Evolutionary conservation across 495 filamentous ascomycete species (phyloP).

Genomic region (Podospora bellae-mahoneyi): DNA sequence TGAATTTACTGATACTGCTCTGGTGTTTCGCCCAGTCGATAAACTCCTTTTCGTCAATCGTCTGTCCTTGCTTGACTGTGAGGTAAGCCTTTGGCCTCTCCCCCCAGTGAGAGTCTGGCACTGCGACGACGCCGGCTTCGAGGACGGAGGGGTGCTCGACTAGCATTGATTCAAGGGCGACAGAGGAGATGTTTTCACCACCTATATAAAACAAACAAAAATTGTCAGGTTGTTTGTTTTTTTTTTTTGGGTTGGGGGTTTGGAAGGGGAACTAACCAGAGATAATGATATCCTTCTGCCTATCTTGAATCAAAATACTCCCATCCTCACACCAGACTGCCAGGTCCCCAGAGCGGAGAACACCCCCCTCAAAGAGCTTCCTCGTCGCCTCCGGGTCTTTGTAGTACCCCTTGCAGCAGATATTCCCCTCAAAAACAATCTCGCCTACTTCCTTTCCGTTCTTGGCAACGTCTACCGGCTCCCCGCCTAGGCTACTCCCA

Average conservation of each 20-base stretch:
- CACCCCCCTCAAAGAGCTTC: conserved; percentile 85
- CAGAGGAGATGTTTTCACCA: conserved; percentile 94
- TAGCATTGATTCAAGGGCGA: conserved; percentile 91
- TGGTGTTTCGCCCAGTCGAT: conserved; percentile 81
- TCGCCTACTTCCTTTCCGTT: conserved; percentile 92
- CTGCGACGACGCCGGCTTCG: conserved; percentile 87
- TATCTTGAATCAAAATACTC: conserved; percentile 84
- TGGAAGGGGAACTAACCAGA: conserved; percentile 55
- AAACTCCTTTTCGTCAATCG: conserved; percentile 63
- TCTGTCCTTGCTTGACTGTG: conserved; percentile 64
- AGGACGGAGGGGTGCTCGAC: conserved; percentile 82
- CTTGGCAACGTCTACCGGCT: conserved; percentile 72
- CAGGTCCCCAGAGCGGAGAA: conserved; percentile 82
- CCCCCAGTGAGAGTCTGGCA: conserved; percentile 88
- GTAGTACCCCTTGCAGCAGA: conserved; percentile 87
- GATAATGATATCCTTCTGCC: conserved; percentile 97
- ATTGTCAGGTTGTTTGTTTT: not conserved
- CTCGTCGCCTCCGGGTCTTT: conserved; percentile 83
- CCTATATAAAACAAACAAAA: conserved; percentile 45
- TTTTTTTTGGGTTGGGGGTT: not conserved
- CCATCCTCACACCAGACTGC: conserved; percentile 91
- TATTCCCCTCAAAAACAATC: conserved; percentile 86
- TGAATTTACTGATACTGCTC: conserved; percentile 83
- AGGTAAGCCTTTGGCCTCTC: conserved; percentile 92
- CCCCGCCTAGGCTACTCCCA: conserved; percentile 47